These are phyloP conservation scores for Acer yangbiense DNA, from an alignment of 345 rosid genomes.

Conservation along the genomic window DNA sequence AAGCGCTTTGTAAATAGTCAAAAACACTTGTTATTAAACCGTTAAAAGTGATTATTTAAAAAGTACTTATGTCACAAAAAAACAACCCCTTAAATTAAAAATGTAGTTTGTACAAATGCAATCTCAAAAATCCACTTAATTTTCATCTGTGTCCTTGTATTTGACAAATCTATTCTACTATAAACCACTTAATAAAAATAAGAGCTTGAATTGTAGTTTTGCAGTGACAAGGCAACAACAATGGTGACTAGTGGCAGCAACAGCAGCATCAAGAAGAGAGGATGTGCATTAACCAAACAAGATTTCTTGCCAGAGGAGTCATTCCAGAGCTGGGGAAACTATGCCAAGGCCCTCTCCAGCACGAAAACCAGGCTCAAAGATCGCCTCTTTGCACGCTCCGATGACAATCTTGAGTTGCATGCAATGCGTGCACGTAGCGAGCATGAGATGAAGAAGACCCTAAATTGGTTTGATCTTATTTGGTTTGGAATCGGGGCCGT, in stretches of 20 bases:
- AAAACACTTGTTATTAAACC: too few species aligned
- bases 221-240: background rate
- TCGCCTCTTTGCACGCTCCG: constrained; percentile 50
- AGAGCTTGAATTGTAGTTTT: background rate
- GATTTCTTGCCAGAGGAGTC: constrained; percentile 71
- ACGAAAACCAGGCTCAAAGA: constrained; percentile 57
- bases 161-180: background rate
- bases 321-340: constrained; percentile 53
- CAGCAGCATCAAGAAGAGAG: constrained; percentile 25
- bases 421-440: constrained; percentile 52
- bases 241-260: constrained; percentile 24
- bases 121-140: too few species aligned
- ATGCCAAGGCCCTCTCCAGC: constrained; percentile 50
- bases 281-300: constrained; percentile 35
- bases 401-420: constrained; percentile 49
- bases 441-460: constrained; percentile 55
- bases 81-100: too few species aligned
- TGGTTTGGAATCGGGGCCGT: constrained; percentile 71
- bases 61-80: too few species aligned
- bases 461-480: constrained; percentile 67
- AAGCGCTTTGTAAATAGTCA: background rate
- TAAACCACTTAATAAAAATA: background rate
- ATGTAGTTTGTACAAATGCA: too few species aligned
- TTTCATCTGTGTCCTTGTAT: background rate
- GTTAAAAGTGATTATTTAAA: too few species aligned